Evolutionary conservation across 2,329 filamentous ascomycete genomes (phyloP).

Genomic region (Exophiala xenobiotica): DNA sequence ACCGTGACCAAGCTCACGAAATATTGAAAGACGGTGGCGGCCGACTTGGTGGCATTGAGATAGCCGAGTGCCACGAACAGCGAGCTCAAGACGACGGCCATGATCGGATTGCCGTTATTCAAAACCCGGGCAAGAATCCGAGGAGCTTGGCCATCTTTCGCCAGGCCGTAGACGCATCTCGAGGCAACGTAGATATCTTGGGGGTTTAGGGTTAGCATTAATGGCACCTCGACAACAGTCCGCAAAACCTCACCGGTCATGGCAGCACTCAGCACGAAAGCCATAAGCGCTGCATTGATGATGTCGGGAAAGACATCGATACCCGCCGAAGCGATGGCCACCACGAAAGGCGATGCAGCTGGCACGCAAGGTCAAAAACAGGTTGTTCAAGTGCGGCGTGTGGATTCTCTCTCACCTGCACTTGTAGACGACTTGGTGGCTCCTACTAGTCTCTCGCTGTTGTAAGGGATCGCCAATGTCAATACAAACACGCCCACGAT

Average conservation of each 20-base stretch:
- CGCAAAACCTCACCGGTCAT: conserved; percentile 58
- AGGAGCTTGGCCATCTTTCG: conserved; percentile 42
- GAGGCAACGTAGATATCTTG: conserved; percentile 40
- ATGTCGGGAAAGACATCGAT: conserved; percentile 65
- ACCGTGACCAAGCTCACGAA: conserved; percentile 47
- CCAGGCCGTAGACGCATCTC: conserved; percentile 32
- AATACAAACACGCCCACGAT: not conserved
- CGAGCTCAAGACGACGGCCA: conserved; percentile 40
- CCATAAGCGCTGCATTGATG: conserved; percentile 70
- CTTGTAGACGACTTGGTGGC: conserved; percentile 44
- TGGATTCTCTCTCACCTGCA: conserved; percentile 41
- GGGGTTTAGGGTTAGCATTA: not conserved
- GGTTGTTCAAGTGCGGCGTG: not conserved
- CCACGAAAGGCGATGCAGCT: conserved; percentile 70
- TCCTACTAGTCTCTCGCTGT: not conserved
- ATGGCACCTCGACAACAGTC: not conserved
- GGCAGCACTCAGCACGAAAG: conserved; percentile 74
- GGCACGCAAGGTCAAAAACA: not conserved
- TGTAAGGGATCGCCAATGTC: not conserved
- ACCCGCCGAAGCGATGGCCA: conserved; percentile 65
- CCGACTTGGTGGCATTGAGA: conserved; percentile 41
- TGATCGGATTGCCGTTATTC: conserved; percentile 43
- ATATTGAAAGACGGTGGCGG: conserved; percentile 43
- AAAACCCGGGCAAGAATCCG: conserved; percentile 37
- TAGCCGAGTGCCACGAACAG: conserved; percentile 42